phyloP scores from a whole-genome alignment of 495 filamentous ascomycete genomes.

The Daldinia decipiens region DNA sequence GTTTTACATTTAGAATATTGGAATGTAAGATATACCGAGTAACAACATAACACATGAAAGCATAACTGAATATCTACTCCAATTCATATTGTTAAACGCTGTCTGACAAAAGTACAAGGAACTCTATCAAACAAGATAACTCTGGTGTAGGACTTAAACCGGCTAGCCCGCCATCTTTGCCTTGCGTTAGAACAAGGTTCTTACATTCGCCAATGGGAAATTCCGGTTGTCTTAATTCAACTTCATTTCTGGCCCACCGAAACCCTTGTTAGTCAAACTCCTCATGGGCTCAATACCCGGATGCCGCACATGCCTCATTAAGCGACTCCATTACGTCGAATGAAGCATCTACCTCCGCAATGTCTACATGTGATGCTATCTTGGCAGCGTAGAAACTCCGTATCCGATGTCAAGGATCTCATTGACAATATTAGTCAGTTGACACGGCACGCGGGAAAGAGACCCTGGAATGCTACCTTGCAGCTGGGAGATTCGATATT shows the following conservation, averaged over 20 bases:
- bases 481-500: background rate
- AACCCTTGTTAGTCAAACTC: slow-evolving; percentile 13
- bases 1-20: background rate
- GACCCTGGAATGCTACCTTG: background rate
- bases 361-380: slow-evolving; percentile 23
- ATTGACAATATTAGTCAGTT: background rate
- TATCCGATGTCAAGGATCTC: slow-evolving; percentile 3
- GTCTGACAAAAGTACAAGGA: background rate
- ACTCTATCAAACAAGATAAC: background rate
- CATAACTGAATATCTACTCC: background rate
- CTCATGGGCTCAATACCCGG: slow-evolving; percentile 13
- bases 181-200: background rate
- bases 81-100: background rate
- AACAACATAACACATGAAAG: background rate
- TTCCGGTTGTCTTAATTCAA: slow-evolving; percentile 15
- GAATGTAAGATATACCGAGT: background rate
- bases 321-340: background rate
- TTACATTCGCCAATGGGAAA: slow-evolving; percentile 7
- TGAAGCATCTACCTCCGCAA: slow-evolving; percentile 2
- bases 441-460: background rate
- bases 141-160: too few relatives aligned
- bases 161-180: too few relatives aligned
- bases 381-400: slow-evolving; percentile 16
- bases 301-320: slow-evolving; percentile 1
- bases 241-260: slow-evolving; percentile 21